Evolutionary conservation across 345 rosid species (phyloP), one percentile per base, ranked within the genome.

Genomic region (Punica granatum): DNA sequence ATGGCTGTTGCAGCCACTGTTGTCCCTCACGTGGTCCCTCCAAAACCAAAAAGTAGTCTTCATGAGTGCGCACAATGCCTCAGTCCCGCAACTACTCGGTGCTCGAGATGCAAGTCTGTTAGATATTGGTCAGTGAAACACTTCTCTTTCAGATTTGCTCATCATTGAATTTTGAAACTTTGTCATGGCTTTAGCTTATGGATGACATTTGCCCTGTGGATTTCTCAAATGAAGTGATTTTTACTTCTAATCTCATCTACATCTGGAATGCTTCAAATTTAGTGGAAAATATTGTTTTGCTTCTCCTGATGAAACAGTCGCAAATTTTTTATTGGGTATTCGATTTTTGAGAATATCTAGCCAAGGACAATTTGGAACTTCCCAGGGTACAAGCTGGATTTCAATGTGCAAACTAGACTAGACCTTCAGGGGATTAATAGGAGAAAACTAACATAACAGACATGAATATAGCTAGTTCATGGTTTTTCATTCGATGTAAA

Each of bases 61-160:
- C 86, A 82, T 76, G 74, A 77, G 51, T 91, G 97, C 79, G 97
- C 92, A 42, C 80, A 71, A 68, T 91, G 97, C 81, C 81, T 75
- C 60, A 60, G 80, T 74, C 87, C 92, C 61, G 80, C 95, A 49
- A 88, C 83, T 69, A 91, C 95, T 21, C 92, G 95, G 72, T 91
- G 97, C 85, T 82, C 97, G 49, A 79, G 86, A 81, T 91, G 97
- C 88, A 91, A 88, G 76, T 76, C 87, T 70, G 83, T 84, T 65
- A 83, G 91, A 85, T 91, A 91, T 74, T 91, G 97, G 97, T 90
- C 80, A 41, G 69, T 72, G 58, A 66, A 14, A 28, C 18, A 26
- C 61, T 26, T 13, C 61, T 25, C 25, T 26, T 56, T 56, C 28
- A 10, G 25, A 56, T 12, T 56, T 56, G 6, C 61, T 56, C 6